Evolutionary conservation across 169 alveolate species (phyloP), one percentile per base, ranked within the genome.

Genomic region (Cryptosporidium ryanae): DNA sequence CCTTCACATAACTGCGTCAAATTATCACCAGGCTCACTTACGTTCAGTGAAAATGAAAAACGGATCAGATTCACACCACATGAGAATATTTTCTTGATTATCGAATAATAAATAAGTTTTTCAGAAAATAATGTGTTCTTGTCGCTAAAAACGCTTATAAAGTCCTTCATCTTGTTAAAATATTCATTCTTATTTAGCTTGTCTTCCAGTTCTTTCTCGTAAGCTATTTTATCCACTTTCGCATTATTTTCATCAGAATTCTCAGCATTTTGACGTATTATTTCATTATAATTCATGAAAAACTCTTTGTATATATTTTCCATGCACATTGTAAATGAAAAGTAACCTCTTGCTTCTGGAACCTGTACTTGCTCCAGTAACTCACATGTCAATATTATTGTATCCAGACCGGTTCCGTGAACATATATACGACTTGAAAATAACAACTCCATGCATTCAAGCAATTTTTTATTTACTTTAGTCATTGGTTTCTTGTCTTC

Each of bases 271-370:
- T 65, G 76, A 55, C 76, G 89, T 82, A 66, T 91, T 76, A 81
- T 87, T 71, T 70, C 90, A 44, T 49, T 63, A 59, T 87, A 91
- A 49, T 27, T 89, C 92, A 57, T 91, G 61, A 66, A 82, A 70
- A 65, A 66, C 82, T 96, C 99, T 64, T 95, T 92, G 90, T 96
- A 98, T 23, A 96, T 93, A 92, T 96, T 96, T 91, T 96, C 99
- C 96, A 95, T 95, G 61, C 96, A 93, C 84, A 96, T 92, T 63
- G 96, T 95, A 92, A 96, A 96, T 44, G 98, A 98, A 90, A 96
- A 96, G 92, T 95, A 96, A 57, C 97, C 97, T 82, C 98, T 84
- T 13, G 97, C 97, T 82, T 96, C 99, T 15, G 99, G 98, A 29
- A 96, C 90, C 76, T 96, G 95, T 29, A 95, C 93, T 52, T 95